Conservation (phyloP, 495 filamentous ascomycete genomes). For the Talaromyces borbonicus region DNA sequence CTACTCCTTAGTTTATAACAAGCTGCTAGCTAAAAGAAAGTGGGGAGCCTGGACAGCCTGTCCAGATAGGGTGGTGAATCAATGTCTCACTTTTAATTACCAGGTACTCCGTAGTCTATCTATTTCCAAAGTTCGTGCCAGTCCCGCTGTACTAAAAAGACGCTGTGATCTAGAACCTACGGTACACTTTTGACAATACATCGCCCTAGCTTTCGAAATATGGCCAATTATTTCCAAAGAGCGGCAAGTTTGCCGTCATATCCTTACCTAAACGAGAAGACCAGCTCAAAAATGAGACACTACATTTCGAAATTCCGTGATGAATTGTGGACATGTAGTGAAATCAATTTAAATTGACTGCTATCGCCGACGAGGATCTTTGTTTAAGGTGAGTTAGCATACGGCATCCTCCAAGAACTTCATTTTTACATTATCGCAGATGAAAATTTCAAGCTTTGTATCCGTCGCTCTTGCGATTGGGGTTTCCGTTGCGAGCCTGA, state of each 20-base stretch:
- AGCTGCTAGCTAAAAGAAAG: too few species aligned
- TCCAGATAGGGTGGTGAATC: too few species aligned
- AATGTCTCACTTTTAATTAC: too few species aligned
- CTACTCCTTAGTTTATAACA: too few species aligned
- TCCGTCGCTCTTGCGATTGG: background rate
- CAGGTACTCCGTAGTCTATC: too few species aligned
- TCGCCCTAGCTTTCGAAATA: background rate
- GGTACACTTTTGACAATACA: background rate
- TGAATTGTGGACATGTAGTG: background rate
- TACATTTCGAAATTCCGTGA: background rate
- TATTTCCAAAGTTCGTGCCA: too few species aligned
- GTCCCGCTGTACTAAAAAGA: background rate
- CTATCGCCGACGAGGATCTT: background rate
- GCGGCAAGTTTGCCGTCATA: background rate
- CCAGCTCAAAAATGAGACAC: background rate
- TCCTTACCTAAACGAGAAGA: background rate
- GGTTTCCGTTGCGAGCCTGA: background rate
- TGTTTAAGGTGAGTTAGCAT: background rate
- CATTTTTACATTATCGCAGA: slow-evolving; percentile 1
- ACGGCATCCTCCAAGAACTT: background rate
- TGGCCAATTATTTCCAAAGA: background rate
- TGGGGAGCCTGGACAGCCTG: too few species aligned
- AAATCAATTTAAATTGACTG: slow-evolving; percentile 1
- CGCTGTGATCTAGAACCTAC: background rate
- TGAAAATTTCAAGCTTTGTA: background rate